Base-by-base conservation (phyloP, 257 asterid genomes). In the Perilla frutescens region DNA sequence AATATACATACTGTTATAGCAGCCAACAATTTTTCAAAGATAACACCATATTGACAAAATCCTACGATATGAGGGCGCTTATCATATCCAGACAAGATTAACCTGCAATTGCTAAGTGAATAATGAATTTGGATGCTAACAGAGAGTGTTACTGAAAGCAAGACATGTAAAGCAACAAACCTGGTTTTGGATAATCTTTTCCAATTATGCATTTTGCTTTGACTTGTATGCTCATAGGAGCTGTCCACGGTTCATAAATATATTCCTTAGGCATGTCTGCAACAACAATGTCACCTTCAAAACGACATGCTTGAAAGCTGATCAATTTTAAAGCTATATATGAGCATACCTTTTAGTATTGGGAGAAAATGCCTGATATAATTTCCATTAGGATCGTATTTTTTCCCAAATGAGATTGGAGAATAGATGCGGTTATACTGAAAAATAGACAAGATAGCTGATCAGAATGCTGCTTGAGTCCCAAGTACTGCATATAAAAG, bases 201-300 rank as follows among this genome's bases (percentile, higher is more conserved):
- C 98, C 99, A 20, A 90, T 73, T 53, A 94, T 84, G 84, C 99
- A 91, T 75, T 83, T 87, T 56, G 96, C 98, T 82, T 90, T 91
- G 7, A 76, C 85, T 77, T 94, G 98, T 65, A 91, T 62, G 85
- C 91, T 85, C 56, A 76, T 53, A 58, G 99, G 99, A 81, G 99
- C 98, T 53, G 86, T 82, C 99, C 98, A 94, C 56, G 98, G 99
- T 84, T 90, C 97, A 59, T 91, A 94, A 40, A 94, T 94, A 84
- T 88, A 94, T 81, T 92, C 96, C 91, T 90, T 85, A 1, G 99
- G 99, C 97, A 94, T 91, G 81, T 88, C 99, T 94, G 91, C 62
- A 72, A 81, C 47, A 50, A 9, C 48, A 77, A 26, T 2, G n/a
- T 62, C n/a, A 50, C 41, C 20, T 75, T 71, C 26, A 65, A 56